A percentile compares a stretch with the other conserved stretches of the same genome.
Evolutionary conservation across 306 rosid species (phyloP).

Genomic region (Cucumis sativus): Cucumber_9930_V3 NC_026659.2:239501-240000

Average conservation of each 20-base stretch:
- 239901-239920: neutral
- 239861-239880: conserved; percentile 1
- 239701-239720: conserved; percentile 43
- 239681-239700: conserved; percentile 28
- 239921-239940: neutral
- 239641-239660: conserved; percentile 67
- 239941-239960: neutral
- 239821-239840: neutral
- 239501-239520: conserved; percentile 50
- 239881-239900: neutral
- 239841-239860: conserved; percentile 6
- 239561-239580: conserved; percentile 59
- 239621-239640: conserved; percentile 79
- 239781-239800: conserved; percentile 26
- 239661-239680: conserved; percentile 26
- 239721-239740: conserved; percentile 44
- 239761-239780: conserved; percentile 62
- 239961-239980: neutral
- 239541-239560: conserved; percentile 78
- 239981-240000: neutral
- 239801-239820: conserved; percentile 1
- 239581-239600: conserved; percentile 23
- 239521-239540: conserved; percentile 76
- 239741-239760: conserved; percentile 88
- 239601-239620: conserved; percentile 46